Percentiles rank a stretch among this genome's conserved stretches.
Evolutionary conservation across 768 basidiomycete species (phyloP).

Genomic region (Lactarius hatsudake): DNA sequence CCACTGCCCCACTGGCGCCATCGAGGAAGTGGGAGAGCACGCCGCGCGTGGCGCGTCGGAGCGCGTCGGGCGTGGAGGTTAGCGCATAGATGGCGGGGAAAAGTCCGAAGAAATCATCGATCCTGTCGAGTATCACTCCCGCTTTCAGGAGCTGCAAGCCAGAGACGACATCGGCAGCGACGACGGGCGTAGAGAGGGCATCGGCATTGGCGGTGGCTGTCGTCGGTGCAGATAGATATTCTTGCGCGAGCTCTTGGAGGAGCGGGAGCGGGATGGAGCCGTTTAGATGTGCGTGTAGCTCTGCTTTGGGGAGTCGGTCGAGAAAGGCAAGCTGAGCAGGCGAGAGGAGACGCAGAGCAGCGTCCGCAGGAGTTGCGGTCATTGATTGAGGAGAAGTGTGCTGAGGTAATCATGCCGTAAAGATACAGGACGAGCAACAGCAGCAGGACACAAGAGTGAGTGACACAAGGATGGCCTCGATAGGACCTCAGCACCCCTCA

Average conservation of each 20-base stretch:
- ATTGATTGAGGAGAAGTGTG: background rate
- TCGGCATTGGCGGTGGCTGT: background rate
- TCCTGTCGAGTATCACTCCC: conserved; percentile 46
- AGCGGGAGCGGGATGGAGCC: conserved; percentile 72
- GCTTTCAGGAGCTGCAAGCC: conserved; percentile 44
- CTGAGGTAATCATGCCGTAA: no score
- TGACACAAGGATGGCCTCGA: conserved; percentile 21
- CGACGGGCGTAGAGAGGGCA: background rate
- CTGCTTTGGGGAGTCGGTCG: conserved; percentile 68
- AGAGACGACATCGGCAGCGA: conserved; percentile 34
- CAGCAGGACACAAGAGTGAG: background rate
- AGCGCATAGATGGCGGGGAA: conserved; percentile 80
- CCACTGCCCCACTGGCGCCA: conserved; percentile 45
- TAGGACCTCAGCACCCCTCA: conserved; percentile 31
- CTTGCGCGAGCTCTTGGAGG: conserved; percentile 58
- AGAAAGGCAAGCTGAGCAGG: conserved; percentile 57
- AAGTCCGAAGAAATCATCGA: conserved; percentile 70
- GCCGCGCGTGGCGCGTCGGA: conserved; percentile 56
- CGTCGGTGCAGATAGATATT: conserved; percentile 31
- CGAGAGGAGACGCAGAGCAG: conserved; percentile 54
- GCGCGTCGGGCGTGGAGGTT: conserved; percentile 55
- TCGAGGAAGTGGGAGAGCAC: conserved; percentile 65
- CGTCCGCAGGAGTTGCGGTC: conserved; percentile 34
- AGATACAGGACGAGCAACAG: background rate
- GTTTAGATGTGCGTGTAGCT: conserved; percentile 84